Percentiles rank a stretch among this genome's conserved stretches.
Evolutionary conservation across 2,329 filamentous ascomycete species (phyloP).

Genomic region (Lecanosticta acicola): DNA sequence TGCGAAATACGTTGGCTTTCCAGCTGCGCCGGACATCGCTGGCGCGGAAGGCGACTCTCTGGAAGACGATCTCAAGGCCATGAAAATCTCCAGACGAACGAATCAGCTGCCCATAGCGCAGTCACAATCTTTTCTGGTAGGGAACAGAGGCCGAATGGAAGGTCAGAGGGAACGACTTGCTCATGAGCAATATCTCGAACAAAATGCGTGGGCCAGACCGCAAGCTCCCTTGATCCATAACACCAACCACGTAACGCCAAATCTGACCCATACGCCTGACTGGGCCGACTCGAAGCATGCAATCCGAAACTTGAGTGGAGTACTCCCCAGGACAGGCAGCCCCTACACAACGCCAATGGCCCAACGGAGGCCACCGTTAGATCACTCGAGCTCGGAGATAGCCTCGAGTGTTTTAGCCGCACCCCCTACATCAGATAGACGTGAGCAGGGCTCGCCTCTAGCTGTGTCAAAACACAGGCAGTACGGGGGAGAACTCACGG

Average conservation of each 20-base stretch:
- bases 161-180: constrained; percentile 31
- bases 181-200: constrained; percentile 74
- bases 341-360: constrained; percentile 30
- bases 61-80: constrained; percentile 81
- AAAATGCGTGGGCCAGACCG: constrained; percentile 88
- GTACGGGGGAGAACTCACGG: constrained; percentile 20
- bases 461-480: constrained; percentile 25
- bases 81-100: constrained; percentile 49
- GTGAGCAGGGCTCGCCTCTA: constrained; percentile 23
- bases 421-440: constrained; percentile 25
- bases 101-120: constrained; percentile 17
- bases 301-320: constrained; percentile 25
- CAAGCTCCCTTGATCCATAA: constrained; percentile 58
- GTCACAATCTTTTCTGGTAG: constrained; percentile 21
- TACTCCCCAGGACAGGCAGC: constrained; percentile 14
- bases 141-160: constrained; percentile 16
- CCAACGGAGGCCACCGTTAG: constrained; percentile 20
- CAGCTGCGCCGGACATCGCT: constrained; percentile 79
- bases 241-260: constrained; percentile 41
- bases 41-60: constrained; percentile 67
- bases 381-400: constrained; percentile 25
- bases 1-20: constrained; percentile 93
- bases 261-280: constrained; percentile 31
- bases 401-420: constrained; percentile 28
- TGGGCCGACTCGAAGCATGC: constrained; percentile 27